Evolutionary conservation across 1,284 basidiomycete genomes (phyloP).

Genomic region (Boletus holoroseus): DNA sequence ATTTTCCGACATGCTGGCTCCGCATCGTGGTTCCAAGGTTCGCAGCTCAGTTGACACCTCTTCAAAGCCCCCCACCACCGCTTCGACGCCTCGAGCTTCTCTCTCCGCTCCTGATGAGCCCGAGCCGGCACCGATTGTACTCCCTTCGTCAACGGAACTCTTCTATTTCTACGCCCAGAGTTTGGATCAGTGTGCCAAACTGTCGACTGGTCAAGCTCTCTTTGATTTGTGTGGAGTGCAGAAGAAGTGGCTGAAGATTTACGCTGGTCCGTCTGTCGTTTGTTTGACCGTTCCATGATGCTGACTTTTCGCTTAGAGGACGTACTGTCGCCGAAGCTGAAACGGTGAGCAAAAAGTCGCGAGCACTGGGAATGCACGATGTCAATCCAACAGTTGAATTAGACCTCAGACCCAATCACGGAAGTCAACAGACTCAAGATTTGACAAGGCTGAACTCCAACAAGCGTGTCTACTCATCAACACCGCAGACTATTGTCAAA

Average conservation of each 20-base stretch:
- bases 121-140: conserved; percentile 58
- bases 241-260: conserved; percentile 91
- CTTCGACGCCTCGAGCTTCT: conserved; percentile 38
- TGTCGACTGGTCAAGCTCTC: conserved; percentile 77
- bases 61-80: conserved; percentile 24
- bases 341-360: conserved; percentile 43
- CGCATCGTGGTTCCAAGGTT: conserved; percentile 61
- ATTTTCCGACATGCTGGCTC: conserved; percentile 75
- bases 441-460: conserved; percentile 68
- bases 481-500: conserved; percentile 96
- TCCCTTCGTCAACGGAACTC: conserved; percentile 92
- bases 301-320: conserved; percentile 54
- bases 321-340: conserved; percentile 68
- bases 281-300: background rate
- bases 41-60: conserved; percentile 61
- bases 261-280: conserved; percentile 65
- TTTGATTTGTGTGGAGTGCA: conserved; percentile 77
- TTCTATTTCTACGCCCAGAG: conserved; percentile 98
- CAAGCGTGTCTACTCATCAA: conserved; percentile 87
- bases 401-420: conserved; percentile 46
- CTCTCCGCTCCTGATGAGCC: conserved; percentile 42
- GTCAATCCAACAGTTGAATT: background rate
- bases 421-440: conserved; percentile 71
- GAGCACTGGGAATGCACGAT: background rate
- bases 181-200: conserved; percentile 86